Percentiles rank a stretch among this genome's conserved stretches.
Conservation (phyloP, 768 basidiomycete genomes). For the Pholiota conissans region DNA sequence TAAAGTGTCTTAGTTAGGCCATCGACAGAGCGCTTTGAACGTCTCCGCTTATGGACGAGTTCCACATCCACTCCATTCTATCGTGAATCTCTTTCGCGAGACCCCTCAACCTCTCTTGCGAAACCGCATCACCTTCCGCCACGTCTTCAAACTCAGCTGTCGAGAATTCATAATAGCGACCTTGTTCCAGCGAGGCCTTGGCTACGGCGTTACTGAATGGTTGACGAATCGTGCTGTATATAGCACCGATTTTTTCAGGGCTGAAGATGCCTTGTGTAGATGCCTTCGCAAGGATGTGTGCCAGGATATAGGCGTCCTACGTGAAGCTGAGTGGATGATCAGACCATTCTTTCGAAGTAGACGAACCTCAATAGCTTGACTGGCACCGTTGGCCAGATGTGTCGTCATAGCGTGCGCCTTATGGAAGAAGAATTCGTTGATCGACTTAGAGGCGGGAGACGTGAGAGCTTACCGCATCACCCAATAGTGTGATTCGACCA, state of each 20-base stretch:
- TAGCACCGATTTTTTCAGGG: slow-evolving; percentile 9
- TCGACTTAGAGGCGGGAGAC: background rate
- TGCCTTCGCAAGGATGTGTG: slow-evolving; percentile 34
- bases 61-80: slow-evolving; percentile 7
- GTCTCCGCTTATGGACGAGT: slow-evolving; percentile 6
- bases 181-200: slow-evolving; percentile 6
- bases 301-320: slow-evolving; percentile 48
- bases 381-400: slow-evolving; percentile 45
- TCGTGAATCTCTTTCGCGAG: slow-evolving; percentile 3
- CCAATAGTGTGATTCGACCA: slow-evolving; percentile 40
- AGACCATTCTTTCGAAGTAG: background rate
- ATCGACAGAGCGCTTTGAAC: slow-evolving; percentile 11
- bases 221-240: slow-evolving; percentile 23
- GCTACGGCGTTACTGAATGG: slow-evolving; percentile 14
- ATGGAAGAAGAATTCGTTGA: background rate
- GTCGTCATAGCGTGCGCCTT: slow-evolving; percentile 50
- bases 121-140: slow-evolving; percentile 6
- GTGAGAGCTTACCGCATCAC: slow-evolving; percentile 40
- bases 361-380: slow-evolving; percentile 48
- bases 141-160: slow-evolving; percentile 13
- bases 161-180: slow-evolving; percentile 4
- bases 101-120: background rate
- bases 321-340: background rate
- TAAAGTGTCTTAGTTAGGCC: background rate
- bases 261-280: background rate